A percentile compares a stretch with the other conserved stretches of the same genome.
These are phyloP conservation scores for Ogataea wickerhamii DNA, from an alignment of 805 yeast genomes.

Conservation along the genomic window DNA sequence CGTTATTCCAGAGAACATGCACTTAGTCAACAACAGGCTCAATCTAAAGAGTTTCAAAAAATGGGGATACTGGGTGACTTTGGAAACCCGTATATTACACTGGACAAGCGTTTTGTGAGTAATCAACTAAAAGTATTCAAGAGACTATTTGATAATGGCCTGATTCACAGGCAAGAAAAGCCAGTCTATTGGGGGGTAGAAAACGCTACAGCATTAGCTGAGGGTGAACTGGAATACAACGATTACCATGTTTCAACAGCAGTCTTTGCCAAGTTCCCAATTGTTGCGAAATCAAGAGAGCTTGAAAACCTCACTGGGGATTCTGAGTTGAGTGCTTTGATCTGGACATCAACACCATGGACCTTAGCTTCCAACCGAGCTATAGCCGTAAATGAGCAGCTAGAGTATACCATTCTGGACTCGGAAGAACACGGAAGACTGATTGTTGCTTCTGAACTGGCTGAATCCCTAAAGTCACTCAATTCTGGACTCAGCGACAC, in stretches of 20 bases:
- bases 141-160: constrained; percentile 56
- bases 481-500: constrained; percentile 26
- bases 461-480: constrained; percentile 34
- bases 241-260: constrained; percentile 66
- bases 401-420: constrained; percentile 53
- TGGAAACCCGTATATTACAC: constrained; percentile 66
- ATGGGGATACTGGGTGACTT: constrained; percentile 87
- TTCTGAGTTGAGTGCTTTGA: constrained; percentile 38
- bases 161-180: constrained; percentile 79
- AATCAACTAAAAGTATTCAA: constrained; percentile 72
- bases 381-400: constrained; percentile 59
- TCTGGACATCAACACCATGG: constrained; percentile 99
- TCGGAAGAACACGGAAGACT: constrained; percentile 38
- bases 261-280: constrained; percentile 64
- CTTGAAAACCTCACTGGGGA: constrained; percentile 18
- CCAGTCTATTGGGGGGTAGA: constrained; percentile 99
- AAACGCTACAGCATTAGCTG: constrained; percentile 91
- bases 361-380: constrained; percentile 87
- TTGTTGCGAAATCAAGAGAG: constrained; percentile 26
- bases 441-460: constrained; percentile 55
- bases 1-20: constrained; percentile 70
- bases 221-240: constrained; percentile 90
- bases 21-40: constrained; percentile 55
- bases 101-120: constrained; percentile 66
- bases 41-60: constrained; percentile 57